Evolutionary conservation across 371 early-diverging fungal species (phyloP).

Genomic region (Haplosporangium sp.): DNA sequence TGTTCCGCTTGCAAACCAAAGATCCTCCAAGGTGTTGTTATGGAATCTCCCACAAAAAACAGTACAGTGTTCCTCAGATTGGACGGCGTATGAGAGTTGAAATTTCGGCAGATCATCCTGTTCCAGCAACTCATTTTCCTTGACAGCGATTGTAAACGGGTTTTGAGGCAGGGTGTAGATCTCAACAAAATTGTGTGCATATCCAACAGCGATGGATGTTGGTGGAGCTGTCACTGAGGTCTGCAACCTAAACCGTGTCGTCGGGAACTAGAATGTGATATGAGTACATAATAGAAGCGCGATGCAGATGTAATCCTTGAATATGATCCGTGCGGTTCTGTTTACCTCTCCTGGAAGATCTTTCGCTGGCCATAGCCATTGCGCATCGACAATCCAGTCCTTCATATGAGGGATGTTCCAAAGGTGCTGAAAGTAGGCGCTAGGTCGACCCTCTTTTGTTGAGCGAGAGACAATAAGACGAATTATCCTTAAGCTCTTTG

Average conservation of each 20-base stretch:
- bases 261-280: slow-evolving; percentile 10
- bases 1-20: slow-evolving; percentile 83
- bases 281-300: neutral
- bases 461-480: slow-evolving; percentile 23
- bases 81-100: slow-evolving; percentile 29
- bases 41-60: slow-evolving; percentile 74
- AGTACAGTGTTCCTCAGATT: slow-evolving; percentile 52
- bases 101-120: slow-evolving; percentile 16
- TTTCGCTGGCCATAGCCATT: slow-evolving; percentile 64
- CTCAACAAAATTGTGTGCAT: slow-evolving; percentile 81
- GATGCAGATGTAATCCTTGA: neutral
- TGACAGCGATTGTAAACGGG: slow-evolving; percentile 50
- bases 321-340: neutral
- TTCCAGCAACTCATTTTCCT: slow-evolving; percentile 51
- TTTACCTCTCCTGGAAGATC: slow-evolving; percentile 36
- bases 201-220: slow-evolving; percentile 68
- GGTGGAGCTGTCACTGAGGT: slow-evolving; percentile 24
- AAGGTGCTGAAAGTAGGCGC: slow-evolving; percentile 21
- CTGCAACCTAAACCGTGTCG: slow-evolving; percentile 22
- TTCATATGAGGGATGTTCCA: slow-evolving; percentile 54
- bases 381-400: slow-evolving; percentile 81
- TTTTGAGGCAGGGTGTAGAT: slow-evolving; percentile 58
- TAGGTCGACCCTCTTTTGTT: neutral
- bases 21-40: slow-evolving; percentile 60
- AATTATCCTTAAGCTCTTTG: slow-evolving; percentile 40